phyloP scores from a whole-genome alignment of 495 filamentous ascomycete species.

The Hypoxylon lienhwacheense region DNA sequence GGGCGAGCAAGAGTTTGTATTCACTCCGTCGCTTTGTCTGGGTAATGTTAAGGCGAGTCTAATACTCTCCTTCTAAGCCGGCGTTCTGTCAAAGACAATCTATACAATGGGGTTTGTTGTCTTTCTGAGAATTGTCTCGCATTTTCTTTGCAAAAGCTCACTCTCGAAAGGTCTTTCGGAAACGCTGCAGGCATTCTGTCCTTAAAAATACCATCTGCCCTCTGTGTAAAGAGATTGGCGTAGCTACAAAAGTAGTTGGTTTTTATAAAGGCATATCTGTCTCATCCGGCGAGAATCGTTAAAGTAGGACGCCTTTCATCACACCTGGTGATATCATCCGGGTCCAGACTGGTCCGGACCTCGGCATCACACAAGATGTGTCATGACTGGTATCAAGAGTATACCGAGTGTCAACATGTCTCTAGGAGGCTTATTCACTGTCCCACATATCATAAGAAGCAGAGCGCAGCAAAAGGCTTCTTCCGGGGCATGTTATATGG shows the following conservation, averaged over 20 bases:
- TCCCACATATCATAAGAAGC: slow-evolving; percentile 30
- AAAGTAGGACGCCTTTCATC: not conserved
- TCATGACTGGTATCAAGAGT: slow-evolving; percentile 24
- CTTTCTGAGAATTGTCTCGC: not conserved
- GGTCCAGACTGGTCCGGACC: not conserved
- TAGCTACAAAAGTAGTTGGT: too few species aligned
- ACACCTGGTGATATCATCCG: not conserved
- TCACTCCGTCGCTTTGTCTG: slow-evolving; percentile 10
- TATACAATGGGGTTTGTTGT: slow-evolving; percentile 16
- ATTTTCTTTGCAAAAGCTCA: slow-evolving; percentile 2
- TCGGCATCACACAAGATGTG: slow-evolving; percentile 26
- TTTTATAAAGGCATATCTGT: too few species aligned
- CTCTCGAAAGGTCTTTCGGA: slow-evolving; percentile 18
- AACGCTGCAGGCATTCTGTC: not conserved
- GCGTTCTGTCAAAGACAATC: slow-evolving; percentile 3
- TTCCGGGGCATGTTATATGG: slow-evolving; percentile 14
- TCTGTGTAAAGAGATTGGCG: not conserved
- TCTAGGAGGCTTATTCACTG: slow-evolving; percentile 28
- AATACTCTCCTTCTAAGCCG: not conserved
- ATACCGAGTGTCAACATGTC: slow-evolving; percentile 30
- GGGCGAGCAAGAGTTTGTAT: not conserved
- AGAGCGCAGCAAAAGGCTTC: slow-evolving; percentile 17
- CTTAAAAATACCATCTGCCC: not conserved
- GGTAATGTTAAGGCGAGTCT: not conserved
- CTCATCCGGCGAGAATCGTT: too few species aligned